Evolutionary conservation across 2,329 filamentous ascomycete species (phyloP).

Genomic region (Colletotrichum simmondsii): DNA sequence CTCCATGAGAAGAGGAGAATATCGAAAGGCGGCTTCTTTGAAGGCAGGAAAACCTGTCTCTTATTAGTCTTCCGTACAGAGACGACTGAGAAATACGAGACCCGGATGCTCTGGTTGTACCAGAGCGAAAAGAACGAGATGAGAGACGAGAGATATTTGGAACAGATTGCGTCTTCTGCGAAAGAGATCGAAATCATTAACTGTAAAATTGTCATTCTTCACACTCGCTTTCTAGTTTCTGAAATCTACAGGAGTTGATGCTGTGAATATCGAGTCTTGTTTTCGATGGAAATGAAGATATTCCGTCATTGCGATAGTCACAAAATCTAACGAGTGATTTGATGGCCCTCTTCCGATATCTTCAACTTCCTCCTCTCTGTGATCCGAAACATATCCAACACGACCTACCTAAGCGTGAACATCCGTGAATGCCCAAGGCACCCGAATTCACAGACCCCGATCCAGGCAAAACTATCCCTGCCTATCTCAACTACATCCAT

Average conservation of each 20-base stretch:
- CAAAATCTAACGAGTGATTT: not conserved
- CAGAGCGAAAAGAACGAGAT: not conserved
- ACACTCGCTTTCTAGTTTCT: slow-evolving; percentile 37
- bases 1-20: not conserved
- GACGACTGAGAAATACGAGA: not conserved
- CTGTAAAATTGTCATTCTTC: slow-evolving; percentile 44
- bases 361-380: not conserved
- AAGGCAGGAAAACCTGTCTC: too few relatives aligned
- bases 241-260: slow-evolving; percentile 27
- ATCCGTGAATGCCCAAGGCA: slow-evolving; percentile 26
- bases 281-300: not conserved
- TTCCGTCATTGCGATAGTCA: not conserved
- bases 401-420: slow-evolving; percentile 12
- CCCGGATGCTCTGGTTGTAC: not conserved
- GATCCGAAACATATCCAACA: not conserved
- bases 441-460: not conserved
- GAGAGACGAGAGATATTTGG: not conserved
- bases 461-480: not conserved
- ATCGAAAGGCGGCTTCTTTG: not conserved
- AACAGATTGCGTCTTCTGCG: slow-evolving; percentile 10
- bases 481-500: not conserved
- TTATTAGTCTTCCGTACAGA: not conserved
- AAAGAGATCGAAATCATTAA: slow-evolving; percentile 31
- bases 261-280: not conserved
- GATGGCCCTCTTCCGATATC: not conserved